Evolutionary conservation across 495 filamentous ascomycete genomes (phyloP), one percentile per base, ranked within the genome.

Genomic region (Pyronema omphalodes): DNA sequence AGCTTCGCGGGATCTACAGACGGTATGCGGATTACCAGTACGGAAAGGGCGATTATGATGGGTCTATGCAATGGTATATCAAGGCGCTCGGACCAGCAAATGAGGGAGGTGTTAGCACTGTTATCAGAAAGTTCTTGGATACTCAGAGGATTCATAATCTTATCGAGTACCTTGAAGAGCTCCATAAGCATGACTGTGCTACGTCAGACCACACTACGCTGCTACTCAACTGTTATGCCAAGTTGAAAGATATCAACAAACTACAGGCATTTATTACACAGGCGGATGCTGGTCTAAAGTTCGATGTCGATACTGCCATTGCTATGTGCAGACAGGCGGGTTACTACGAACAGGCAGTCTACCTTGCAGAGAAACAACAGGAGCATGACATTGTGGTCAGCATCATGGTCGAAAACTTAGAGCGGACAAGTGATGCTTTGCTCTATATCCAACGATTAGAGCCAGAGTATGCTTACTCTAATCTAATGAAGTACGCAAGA

Each of bases 11-110:
- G 43, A 96, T 98, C 51, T 89, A 84, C 59, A 79, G 93, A 53
- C 89, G 81, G 68, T 96, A 93, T 67, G 91, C 91, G 8, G 93
- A 98, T 64, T 88, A 84, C 56, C 69, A 95, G n/a, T 94, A 98
- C 60, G 86, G 91, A 62, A 91, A 87, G 60, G 83, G 81, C 3
- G 87, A 94, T 63, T 96, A 88, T 63, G 89, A 98, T 63, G 88
- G 83, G 15, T 93, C 91, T 9, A 98, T 98, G 93, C 84, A 93
- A 65, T 91, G 94, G 67, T 98, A 96, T 65, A 78, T 98, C 57
- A 83, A 86, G 62, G 88, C 93, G 0, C 93, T 98, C 56, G 89
- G 94, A 57, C 57, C 57, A 51, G 51, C 62, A 54, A 63, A 64
- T 17, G 63, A 65, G 37, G 59, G 62, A 53, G 63, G 62, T 15